Conservation (phyloP, 2,329 filamentous ascomycete genomes). For the Cercospora sojina region DNA sequence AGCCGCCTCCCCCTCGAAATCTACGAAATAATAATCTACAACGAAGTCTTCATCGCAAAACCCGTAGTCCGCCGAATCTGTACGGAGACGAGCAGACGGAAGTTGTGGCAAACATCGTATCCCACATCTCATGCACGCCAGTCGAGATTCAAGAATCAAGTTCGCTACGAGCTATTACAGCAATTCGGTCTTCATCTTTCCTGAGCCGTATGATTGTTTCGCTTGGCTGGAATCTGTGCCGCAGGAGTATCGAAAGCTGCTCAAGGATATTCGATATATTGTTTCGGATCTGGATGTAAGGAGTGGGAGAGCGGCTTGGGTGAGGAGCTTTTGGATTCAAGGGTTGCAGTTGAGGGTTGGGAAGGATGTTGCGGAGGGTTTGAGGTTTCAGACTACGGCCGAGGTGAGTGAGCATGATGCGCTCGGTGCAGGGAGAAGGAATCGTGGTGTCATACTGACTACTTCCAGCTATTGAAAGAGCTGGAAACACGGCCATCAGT, state of each 20-base stretch:
- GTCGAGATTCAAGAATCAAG: background rate
- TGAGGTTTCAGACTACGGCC: background rate
- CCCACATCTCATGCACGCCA: background rate
- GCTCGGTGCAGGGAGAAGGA: background rate
- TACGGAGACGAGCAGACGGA: background rate
- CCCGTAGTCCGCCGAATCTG: background rate
- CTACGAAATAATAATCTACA: background rate
- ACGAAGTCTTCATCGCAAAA: background rate
- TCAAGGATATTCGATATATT: background rate
- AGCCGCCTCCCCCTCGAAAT: background rate
- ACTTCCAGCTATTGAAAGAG: background rate
- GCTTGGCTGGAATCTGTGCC: background rate
- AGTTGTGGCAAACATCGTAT: background rate
- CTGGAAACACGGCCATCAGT: background rate
- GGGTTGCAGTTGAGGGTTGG: slow-evolving; percentile 4
- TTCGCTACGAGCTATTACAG: background rate
- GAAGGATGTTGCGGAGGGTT: slow-evolving; percentile 2
- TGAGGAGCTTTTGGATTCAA: slow-evolving; percentile 1
- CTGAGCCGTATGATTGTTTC: background rate
- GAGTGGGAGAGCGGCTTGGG: background rate
- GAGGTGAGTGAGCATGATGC: background rate
- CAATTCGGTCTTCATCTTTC: background rate
- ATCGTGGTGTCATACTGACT: background rate
- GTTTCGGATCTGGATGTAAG: background rate
- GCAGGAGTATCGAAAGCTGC: background rate